Conservation (phyloP, 306 rosid species). For the Medicago lupulina region DNA sequence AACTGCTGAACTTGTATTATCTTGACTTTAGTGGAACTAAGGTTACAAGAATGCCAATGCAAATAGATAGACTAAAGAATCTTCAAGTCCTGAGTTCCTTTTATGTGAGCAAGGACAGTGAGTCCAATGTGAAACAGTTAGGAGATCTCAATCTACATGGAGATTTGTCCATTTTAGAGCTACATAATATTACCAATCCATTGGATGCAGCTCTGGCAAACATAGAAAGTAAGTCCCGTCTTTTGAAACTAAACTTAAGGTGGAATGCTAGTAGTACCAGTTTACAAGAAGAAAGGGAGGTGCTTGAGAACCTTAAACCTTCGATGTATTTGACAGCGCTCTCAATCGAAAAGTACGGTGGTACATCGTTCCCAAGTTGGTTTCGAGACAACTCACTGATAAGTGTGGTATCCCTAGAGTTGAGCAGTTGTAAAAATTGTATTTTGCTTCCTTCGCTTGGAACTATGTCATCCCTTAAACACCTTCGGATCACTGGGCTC, state of each 20-base stretch:
- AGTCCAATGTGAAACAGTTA: constrained; percentile 7
- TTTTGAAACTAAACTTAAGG: not conserved
- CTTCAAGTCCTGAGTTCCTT: constrained; percentile 6
- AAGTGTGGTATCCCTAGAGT: not conserved
- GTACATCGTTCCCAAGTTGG: constrained; percentile 27
- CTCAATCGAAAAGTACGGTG: not conserved
- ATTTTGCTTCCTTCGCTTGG: constrained; percentile 32
- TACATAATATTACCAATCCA: constrained; percentile 23
- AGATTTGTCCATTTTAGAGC: not conserved
- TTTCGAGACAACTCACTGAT: constrained; percentile 33
- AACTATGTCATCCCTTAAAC: not conserved
- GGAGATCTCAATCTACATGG: constrained; percentile 16
- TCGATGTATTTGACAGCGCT: not conserved
- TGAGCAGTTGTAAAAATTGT: not conserved
- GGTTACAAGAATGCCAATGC: not conserved
- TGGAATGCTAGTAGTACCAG: not conserved
- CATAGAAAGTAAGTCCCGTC: not conserved
- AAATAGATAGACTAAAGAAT: not conserved
- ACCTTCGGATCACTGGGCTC: fast-evolving
- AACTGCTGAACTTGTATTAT: not conserved
- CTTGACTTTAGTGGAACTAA: not conserved
- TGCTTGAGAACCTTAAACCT: constrained; percentile 41
- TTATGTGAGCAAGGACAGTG: not conserved
- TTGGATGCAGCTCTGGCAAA: not conserved
- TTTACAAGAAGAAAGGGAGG: not conserved